Percentiles rank a stretch among this genome's conserved stretches.
These are phyloP conservation scores for Zostera marina DNA, from an alignment of 116 monocot genomes.

Conservation along the genomic window DNA sequence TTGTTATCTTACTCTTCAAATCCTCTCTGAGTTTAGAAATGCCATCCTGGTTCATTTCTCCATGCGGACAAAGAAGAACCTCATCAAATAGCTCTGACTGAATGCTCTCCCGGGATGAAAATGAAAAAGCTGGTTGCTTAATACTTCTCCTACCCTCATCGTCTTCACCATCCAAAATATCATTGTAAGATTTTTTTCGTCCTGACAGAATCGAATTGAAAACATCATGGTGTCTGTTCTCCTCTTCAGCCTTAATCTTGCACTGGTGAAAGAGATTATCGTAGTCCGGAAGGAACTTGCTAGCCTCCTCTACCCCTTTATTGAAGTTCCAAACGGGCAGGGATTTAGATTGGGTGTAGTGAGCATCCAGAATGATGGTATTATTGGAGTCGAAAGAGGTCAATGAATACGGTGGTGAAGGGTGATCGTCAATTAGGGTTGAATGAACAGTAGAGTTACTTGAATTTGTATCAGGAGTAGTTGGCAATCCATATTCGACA, in stretches of 20 bases:
- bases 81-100: slow-evolving; percentile 40
- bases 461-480: slow-evolving; percentile 14
- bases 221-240: background rate
- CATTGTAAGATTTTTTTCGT: slow-evolving; percentile 39
- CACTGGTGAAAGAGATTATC: slow-evolving; percentile 20
- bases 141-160: slow-evolving; percentile 20
- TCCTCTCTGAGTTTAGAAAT: slow-evolving; percentile 18
- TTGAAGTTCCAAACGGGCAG: slow-evolving; percentile 41
- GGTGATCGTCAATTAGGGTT: slow-evolving; percentile 5
- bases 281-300: slow-evolving; percentile 55
- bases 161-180: slow-evolving; percentile 35
- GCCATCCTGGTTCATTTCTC: slow-evolving; percentile 5
- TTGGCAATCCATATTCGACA: background rate
- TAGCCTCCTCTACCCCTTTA: slow-evolving; percentile 65
- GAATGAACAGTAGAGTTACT: background rate
- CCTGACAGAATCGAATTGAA: slow-evolving; percentile 4
- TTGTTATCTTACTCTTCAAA: slow-evolving; percentile 19
- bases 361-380: background rate
- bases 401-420: slow-evolving; percentile 18
- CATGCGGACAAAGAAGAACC: slow-evolving; percentile 27
- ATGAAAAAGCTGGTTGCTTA: slow-evolving; percentile 53
- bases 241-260: slow-evolving; percentile 1
- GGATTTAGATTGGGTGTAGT: slow-evolving; percentile 10
- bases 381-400: slow-evolving; percentile 10
- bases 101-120: slow-evolving; percentile 16